Evolutionary conservation across 139 green algal genomes (phyloP).

Genomic region (Chlorella sp.): DNA sequence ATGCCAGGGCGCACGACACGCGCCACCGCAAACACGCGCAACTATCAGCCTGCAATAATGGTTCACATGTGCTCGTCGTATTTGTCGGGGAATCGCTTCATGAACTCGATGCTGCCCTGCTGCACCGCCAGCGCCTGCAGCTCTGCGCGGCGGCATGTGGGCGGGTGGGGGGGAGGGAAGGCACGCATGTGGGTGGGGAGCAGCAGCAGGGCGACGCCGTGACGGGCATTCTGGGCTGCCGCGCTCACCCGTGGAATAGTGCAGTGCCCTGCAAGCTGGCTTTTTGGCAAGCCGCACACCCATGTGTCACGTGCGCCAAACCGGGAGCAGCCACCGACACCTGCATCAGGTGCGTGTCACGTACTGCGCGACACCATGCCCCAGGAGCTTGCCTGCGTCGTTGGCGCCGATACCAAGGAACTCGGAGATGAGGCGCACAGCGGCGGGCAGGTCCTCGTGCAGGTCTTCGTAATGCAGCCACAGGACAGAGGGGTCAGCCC

Average conservation of each 20-base stretch:
- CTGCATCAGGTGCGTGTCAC: too few relatives aligned
- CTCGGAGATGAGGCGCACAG: conserved; percentile 39
- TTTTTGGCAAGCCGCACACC: not conserved
- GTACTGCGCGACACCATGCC: not conserved
- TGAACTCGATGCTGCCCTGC: conserved; percentile 44
- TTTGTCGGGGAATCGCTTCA: conserved; percentile 40
- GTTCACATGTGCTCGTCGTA: conserved; percentile 43
- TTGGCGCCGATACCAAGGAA: conserved; percentile 42
- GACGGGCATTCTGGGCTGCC: not conserved
- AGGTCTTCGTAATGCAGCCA: conserved; percentile 61
- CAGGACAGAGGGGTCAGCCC: conserved; percentile 44
- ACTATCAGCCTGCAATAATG: too few relatives aligned
- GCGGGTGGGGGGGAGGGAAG: not conserved
- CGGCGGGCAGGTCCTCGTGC: conserved; percentile 36
- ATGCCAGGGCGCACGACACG: too few relatives aligned
- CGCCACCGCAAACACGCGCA: too few relatives aligned
- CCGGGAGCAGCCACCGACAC: too few relatives aligned
- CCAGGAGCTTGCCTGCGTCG: conserved; percentile 9
- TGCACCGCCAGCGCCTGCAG: conserved; percentile 43
- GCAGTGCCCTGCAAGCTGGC: not conserved
- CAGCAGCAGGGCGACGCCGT: not conserved
- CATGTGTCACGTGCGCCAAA: too few relatives aligned
- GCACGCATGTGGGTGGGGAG: not conserved
- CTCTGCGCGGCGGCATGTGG: not conserved
- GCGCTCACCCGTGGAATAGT: too few relatives aligned